A percentile compares a stretch with the other conserved stretches of the same genome.
phyloP scores from a whole-genome alignment of 306 rosid genomes.

The Dalbergia oliveri region DNA sequence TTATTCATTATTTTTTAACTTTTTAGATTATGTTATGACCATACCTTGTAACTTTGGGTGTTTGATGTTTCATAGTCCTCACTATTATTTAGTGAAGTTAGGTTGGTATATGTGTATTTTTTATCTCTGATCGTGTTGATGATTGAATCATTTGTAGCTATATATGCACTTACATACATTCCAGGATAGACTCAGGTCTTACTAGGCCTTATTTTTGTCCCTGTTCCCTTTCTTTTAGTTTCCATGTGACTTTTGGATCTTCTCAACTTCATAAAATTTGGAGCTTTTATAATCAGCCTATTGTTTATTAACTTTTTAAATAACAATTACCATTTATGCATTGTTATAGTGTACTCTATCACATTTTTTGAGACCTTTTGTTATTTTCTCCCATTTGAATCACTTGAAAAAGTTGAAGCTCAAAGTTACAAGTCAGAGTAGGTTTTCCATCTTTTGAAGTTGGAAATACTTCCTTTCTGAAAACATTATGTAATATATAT shows the following conservation, averaged over 20 bases:
- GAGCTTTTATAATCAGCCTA: slow-evolving; percentile 30
- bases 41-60: background rate
- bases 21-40: background rate
- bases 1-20: too few species aligned
- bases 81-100: background rate
- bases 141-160: slow-evolving; percentile 61
- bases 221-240: slow-evolving; percentile 16
- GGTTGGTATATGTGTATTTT: background rate
- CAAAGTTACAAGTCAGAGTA: background rate
- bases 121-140: slow-evolving; percentile 22
- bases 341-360: slow-evolving; percentile 10
- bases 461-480: slow-evolving; percentile 18
- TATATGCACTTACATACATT: slow-evolving; percentile 83
- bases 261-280: slow-evolving; percentile 30
- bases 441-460: slow-evolving; percentile 16
- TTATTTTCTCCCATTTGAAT: slow-evolving; percentile 5
- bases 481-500: background rate
- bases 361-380: slow-evolving; percentile 21
- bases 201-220: slow-evolving; percentile 33
- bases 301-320: slow-evolving; percentile 23
- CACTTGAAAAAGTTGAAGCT: slow-evolving; percentile 14
- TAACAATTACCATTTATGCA: slow-evolving; percentile 6
- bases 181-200: slow-evolving; percentile 93
- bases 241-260: slow-evolving; percentile 28
- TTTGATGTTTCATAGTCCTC: slow-evolving; percentile 18